phyloP scores from a whole-genome alignment of 257 asterid genomes.

The Echites panduratus region DNA sequence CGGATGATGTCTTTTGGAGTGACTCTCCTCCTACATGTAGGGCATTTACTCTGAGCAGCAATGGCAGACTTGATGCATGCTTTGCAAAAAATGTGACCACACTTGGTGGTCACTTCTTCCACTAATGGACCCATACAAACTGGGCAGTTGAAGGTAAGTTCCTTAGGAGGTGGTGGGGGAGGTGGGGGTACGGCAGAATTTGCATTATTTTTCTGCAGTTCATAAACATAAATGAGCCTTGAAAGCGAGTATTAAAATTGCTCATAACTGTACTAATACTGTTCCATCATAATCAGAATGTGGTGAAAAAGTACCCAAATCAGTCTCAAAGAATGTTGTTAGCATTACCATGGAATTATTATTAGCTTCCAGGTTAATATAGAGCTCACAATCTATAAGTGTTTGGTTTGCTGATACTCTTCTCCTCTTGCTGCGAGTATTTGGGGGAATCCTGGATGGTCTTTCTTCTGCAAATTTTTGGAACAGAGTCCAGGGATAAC shows the following conservation, averaged over 20 bases:
- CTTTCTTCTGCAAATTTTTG: slow-evolving; percentile 50
- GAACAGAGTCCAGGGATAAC: not conserved
- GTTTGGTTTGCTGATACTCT: slow-evolving; percentile 44
- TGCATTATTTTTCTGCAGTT: slow-evolving; percentile 32
- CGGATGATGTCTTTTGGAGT: slow-evolving; percentile 58
- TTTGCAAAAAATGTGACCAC: slow-evolving; percentile 96
- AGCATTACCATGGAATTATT: slow-evolving; percentile 49
- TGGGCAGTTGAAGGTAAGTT: slow-evolving; percentile 73
- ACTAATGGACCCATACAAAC: slow-evolving; percentile 82
- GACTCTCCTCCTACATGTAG: slow-evolving; percentile 78
- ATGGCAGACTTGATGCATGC: slow-evolving; percentile 78
- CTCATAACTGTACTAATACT: not conserved
- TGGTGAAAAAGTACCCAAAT: not conserved
- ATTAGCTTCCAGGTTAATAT: slow-evolving; percentile 58
- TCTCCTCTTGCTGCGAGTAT: slow-evolving; percentile 45
- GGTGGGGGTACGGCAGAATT: slow-evolving; percentile 16
- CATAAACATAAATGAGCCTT: not conserved
- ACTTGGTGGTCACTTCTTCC: slow-evolving; percentile 74
- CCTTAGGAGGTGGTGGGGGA: slow-evolving; percentile 51
- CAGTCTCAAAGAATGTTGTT: not conserved
- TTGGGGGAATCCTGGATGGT: slow-evolving; percentile 16
- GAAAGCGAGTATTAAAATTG: too few relatives aligned
- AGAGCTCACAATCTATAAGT: slow-evolving; percentile 39
- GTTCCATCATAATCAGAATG: not conserved
- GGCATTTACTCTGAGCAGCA: slow-evolving; percentile 76